These are phyloP conservation scores for Mariannaea sp. DNA, from an alignment of 2,329 filamentous ascomycete species.

Conservation along the genomic window DNA sequence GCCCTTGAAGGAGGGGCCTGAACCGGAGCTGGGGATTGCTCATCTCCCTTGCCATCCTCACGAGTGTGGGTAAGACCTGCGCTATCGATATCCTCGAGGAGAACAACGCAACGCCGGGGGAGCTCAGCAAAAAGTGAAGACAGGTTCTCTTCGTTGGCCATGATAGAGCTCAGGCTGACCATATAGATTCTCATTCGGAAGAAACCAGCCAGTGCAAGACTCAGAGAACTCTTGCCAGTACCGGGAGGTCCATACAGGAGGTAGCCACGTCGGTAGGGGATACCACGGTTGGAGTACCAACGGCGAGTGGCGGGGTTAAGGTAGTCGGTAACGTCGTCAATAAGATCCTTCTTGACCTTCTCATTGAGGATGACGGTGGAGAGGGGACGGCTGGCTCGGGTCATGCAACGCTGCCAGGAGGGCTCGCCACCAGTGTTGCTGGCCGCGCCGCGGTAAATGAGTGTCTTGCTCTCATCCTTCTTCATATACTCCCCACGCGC, in stretches of 20 bases:
- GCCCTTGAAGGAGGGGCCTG: conserved; percentile 8
- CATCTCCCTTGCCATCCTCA: conserved; percentile 43
- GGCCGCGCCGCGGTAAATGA: conserved; percentile 65
- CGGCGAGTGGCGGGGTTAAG: conserved; percentile 64
- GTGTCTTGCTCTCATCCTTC: conserved; percentile 64
- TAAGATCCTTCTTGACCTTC: conserved; percentile 61
- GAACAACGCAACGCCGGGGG: conserved; percentile 71
- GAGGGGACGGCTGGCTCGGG: conserved; percentile 63
- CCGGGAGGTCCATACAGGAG: conserved; percentile 81
- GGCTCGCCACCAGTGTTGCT: conserved; percentile 49
- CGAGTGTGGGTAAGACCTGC: conserved; percentile 69
- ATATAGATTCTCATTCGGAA: conserved; percentile 76
- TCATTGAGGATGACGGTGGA: conserved; percentile 69
- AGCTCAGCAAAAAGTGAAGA: conserved; percentile 67
- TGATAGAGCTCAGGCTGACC: conserved; percentile 66
- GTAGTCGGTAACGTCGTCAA: conserved; percentile 67
- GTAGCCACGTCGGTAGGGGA: conserved; percentile 84
- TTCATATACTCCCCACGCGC: conserved; percentile 60
- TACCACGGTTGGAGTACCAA: conserved; percentile 86
- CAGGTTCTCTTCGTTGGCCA: conserved; percentile 68
- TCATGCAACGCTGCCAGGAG: conserved; percentile 66
- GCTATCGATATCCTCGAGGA: conserved; percentile 78
- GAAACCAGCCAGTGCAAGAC: conserved; percentile 70
- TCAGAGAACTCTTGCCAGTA: conserved; percentile 77
- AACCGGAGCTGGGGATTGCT: conserved; percentile 26